Percentiles rank a stretch among this genome's conserved stretches.
phyloP scores from a whole-genome alignment of 2,329 filamentous ascomycete genomes.

The Verruconis gallopava region DNA sequence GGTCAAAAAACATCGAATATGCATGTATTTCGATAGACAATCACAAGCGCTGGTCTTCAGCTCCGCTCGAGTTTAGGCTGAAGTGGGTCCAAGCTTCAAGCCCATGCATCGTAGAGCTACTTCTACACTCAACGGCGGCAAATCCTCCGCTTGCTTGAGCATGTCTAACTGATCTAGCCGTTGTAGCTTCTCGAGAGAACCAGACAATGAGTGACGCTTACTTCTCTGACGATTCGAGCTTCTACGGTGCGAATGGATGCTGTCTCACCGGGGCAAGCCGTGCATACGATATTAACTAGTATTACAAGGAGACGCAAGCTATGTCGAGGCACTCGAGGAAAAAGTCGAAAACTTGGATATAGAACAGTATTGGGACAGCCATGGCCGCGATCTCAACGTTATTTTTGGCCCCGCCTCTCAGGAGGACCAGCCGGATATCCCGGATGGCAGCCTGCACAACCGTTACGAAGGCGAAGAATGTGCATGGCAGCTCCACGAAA shows the following conservation, averaged over 20 bases:
- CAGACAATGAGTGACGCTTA: constrained; percentile 18
- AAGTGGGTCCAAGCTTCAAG: neutral
- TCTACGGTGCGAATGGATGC: no score
- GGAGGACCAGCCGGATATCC: neutral
- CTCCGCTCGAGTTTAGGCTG: neutral
- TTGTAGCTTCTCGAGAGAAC: neutral
- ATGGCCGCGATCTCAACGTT: constrained; percentile 15
- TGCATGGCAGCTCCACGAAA: constrained; percentile 53
- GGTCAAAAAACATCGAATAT: no score
- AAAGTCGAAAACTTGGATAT: constrained; percentile 14
- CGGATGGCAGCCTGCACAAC: neutral
- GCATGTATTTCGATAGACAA: no score
- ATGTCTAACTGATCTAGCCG: neutral
- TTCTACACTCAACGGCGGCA: no score
- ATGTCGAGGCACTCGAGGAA: constrained; percentile 5
- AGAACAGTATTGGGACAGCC: constrained; percentile 14
- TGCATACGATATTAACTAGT: constrained; percentile 7
- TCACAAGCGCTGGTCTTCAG: no score
- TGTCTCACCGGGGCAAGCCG: constrained; percentile 13
- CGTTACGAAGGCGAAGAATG: constrained; percentile 30
- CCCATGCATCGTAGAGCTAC: neutral
- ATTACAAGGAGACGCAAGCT: constrained; percentile 11
- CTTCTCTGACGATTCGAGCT: constrained; percentile 31
- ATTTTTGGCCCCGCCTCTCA: constrained; percentile 5
- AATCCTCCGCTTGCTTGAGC: neutral